Percentiles rank a stretch among this genome's conserved stretches.
Conservation (phyloP, 2,329 filamentous ascomycete species). For the Neoascochyta sp. region DNA sequence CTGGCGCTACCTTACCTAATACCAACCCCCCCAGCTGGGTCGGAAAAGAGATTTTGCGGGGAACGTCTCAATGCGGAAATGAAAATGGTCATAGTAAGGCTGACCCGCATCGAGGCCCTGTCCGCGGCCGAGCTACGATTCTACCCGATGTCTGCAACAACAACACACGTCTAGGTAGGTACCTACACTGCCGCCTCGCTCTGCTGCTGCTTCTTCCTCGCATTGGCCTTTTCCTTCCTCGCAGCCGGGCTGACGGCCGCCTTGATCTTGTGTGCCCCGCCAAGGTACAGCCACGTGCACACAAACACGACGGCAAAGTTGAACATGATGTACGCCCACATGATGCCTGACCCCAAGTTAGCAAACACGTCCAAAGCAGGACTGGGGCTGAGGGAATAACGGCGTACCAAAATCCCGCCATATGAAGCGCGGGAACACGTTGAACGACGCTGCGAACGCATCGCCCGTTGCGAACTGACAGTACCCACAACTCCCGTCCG, state of each 20-base stretch:
- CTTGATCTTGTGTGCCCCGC: constrained; percentile 39
- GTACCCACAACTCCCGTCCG: constrained; percentile 58
- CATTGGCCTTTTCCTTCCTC: constrained; percentile 34
- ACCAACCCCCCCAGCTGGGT: too few species aligned
- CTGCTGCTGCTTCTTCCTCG: constrained; percentile 16
- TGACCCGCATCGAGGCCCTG: too few species aligned
- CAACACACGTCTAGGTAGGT: constrained; percentile 6
- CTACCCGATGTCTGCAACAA: constrained; percentile 19
- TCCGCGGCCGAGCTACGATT: constrained; percentile 28
- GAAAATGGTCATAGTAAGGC: too few species aligned
- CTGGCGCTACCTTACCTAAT: too few species aligned
- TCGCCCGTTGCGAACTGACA: constrained; percentile 62
- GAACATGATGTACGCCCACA: constrained; percentile 57
- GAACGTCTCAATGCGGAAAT: constrained; percentile 16
- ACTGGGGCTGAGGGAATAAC: constrained; percentile 31
- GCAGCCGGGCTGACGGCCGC: constrained; percentile 30
- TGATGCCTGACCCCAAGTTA: constrained; percentile 16
- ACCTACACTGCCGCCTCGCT: constrained; percentile 21
- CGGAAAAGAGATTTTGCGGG: constrained; percentile 19
- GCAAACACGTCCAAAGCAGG: constrained; percentile 1
- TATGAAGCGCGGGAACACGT: constrained; percentile 57
- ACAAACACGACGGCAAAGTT: constrained; percentile 57
- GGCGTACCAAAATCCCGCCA: constrained; percentile 66
- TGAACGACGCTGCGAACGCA: constrained; percentile 55
- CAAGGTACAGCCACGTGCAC: constrained; percentile 54